phyloP scores from a whole-genome alignment of 805 yeast species.

The Priceomyces fermenticarens region DNA sequence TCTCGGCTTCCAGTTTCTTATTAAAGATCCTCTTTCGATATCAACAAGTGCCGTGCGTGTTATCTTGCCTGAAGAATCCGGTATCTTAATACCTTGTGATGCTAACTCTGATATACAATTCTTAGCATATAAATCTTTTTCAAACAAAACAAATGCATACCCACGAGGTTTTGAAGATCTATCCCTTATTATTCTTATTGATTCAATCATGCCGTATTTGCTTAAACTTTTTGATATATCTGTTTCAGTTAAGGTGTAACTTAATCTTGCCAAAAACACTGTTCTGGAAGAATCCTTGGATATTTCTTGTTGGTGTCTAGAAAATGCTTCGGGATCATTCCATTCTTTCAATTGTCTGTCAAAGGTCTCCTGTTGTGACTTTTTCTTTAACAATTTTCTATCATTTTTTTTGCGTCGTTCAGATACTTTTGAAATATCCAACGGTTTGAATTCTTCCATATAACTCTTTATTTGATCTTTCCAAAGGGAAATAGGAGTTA shows the following conservation, averaged over 20 bases:
- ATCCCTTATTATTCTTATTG: constrained; percentile 36
- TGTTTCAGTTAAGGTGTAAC: constrained; percentile 60
- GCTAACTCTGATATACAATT: constrained; percentile 61
- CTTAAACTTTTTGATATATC: constrained; percentile 64
- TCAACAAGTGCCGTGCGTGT: constrained; percentile 60
- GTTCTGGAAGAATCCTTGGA: constrained; percentile 70
- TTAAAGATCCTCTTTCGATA: constrained; percentile 64
- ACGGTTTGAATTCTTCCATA: constrained; percentile 15
- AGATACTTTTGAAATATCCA: neutral
- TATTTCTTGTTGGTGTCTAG: constrained; percentile 24
- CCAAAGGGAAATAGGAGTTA: constrained; percentile 45
- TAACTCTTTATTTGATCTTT: constrained; percentile 24
- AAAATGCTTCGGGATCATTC: constrained; percentile 27
- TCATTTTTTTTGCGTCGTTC: neutral
- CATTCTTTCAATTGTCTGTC: constrained; percentile 28
- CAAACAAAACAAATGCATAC: constrained; percentile 79
- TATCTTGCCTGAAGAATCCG: constrained; percentile 38
- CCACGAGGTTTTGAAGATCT: constrained; percentile 59
- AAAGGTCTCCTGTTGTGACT: constrained; percentile 11
- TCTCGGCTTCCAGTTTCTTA: constrained; percentile 67
- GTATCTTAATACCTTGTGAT: constrained; percentile 33
- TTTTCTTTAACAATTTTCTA: constrained; percentile 6
- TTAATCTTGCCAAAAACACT: constrained; percentile 71
- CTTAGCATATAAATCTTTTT: constrained; percentile 56
- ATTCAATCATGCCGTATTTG: constrained; percentile 69